These are phyloP conservation scores for Colletotrichum sp. DNA, from an alignment of 2,329 filamentous ascomycete species.

Conservation along the genomic window DNA sequence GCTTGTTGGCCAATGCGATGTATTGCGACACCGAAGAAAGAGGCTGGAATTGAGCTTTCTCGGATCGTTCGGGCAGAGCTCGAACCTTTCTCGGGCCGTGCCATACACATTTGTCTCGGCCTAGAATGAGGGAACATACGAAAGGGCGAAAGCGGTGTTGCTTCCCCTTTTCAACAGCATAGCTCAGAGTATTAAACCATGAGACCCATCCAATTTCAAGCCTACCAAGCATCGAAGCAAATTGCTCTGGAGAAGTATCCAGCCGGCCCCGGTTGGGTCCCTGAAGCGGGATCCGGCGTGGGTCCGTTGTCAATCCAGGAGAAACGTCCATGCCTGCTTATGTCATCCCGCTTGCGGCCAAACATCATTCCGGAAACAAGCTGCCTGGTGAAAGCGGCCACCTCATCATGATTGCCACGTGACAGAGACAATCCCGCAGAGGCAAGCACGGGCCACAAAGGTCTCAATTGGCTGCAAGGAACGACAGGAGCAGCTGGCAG, in stretches of 20 bases:
- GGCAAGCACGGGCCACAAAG: not conserved
- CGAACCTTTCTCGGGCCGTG: not conserved
- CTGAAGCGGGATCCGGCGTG: not conserved
- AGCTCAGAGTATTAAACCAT: not conserved
- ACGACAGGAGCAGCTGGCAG: not conserved
- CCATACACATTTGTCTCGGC: not conserved
- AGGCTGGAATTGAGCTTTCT: not conserved
- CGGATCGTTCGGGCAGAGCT: not conserved
- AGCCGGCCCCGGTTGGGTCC: not conserved
- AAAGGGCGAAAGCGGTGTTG: not conserved
- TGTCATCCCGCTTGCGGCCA: constrained; percentile 15
- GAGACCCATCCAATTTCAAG: not conserved
- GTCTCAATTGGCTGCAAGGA: not conserved
- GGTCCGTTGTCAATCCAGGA: not conserved
- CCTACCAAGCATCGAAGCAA: not conserved
- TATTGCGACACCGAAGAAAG: not conserved
- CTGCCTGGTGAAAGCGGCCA: constrained; percentile 8
- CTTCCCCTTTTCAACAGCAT: not conserved
- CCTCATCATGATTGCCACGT: constrained; percentile 12
- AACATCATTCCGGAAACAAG: not conserved
- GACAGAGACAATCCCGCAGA: not conserved
- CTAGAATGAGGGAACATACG: not conserved
- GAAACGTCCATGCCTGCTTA: not conserved
- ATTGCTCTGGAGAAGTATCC: not conserved
- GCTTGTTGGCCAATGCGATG: not conserved